These are phyloP conservation scores for Sisymbrium irio DNA, from an alignment of 345 rosid species.

Conservation along the genomic window DNA sequence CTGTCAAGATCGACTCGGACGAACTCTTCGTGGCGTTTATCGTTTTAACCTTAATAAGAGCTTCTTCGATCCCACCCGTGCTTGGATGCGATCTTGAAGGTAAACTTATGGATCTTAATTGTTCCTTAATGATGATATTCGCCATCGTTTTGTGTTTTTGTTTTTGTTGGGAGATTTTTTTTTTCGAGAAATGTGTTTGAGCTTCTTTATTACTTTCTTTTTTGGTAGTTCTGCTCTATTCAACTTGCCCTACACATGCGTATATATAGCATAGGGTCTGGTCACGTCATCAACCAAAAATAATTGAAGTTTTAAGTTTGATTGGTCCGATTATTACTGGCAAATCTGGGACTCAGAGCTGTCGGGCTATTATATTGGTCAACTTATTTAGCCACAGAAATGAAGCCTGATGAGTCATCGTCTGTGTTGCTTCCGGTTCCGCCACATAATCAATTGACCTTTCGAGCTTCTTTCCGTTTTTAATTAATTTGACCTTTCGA, in stretches of 20 bases:
- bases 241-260: not conserved
- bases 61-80: constrained; percentile 45
- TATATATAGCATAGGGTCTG: constrained; percentile 9
- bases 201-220: not conserved
- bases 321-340: constrained; percentile 29
- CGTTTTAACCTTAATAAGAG: constrained; percentile 45
- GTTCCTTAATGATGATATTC: constrained; percentile 40
- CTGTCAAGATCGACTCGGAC: constrained; percentile 35
- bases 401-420: constrained; percentile 41
- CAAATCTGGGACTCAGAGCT: constrained; percentile 32
- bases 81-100: constrained; percentile 71
- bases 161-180: not conserved
- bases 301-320: constrained; percentile 21
- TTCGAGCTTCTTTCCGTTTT: not conserved
- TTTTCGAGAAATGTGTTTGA: constrained; percentile 11
- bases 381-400: constrained; percentile 30
- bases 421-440: constrained; percentile 35
- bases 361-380: constrained; percentile 35
- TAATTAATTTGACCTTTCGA: not conserved
- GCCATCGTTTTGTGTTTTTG: not conserved
- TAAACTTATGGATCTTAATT: constrained; percentile 63
- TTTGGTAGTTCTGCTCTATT: not conserved
- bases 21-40: constrained; percentile 33
- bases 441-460: constrained; percentile 47
- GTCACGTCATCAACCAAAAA: constrained; percentile 34